Evolutionary conservation across 192 early-diverging fungal genomes (phyloP), one percentile per base, ranked within the genome.

Genomic region (Radiomyces spectabilis): DNA sequence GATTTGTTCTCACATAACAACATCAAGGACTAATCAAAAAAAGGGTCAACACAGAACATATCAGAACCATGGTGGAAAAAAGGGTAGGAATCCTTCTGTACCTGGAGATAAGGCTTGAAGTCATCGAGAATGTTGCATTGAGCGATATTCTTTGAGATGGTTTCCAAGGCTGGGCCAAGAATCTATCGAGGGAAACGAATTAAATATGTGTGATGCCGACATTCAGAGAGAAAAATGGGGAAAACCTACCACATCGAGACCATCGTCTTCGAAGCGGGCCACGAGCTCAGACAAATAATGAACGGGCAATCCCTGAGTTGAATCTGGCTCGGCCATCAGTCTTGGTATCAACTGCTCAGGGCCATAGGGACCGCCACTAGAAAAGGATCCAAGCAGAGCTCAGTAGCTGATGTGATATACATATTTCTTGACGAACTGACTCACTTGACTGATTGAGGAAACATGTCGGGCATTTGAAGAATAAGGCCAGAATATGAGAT

Each of bases 401-500:
- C 33, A 10, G 21, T 16, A 12, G 21, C 9, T 24, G 21, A 29
- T 29, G 4, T 27, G 4, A 48, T 10, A 7, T 8, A 48, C n/a
- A 39, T 52, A 15, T n/a, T 2, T 9, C 25, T 52, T 25, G 7
- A 19, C 16, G 8, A 5, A 30, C 37, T 16, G 3, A 10, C 53
- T 34, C 54, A 86, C 77, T 48, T 73, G 1, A 79, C 59, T 7
- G 69, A 43, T 55, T 91, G 91, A 21, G 93, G 81, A 55, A 94
- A 95, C 82, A 89, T 89, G 21, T 89, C 92, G n/a, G 87, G 86
- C 53, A 91, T 79, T 42, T 88, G 91, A 30, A 97, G 55, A 35
- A 88, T 73, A 26, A 95, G 71, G 4, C 88, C 89, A 43, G 79
- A 77, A 62, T 97, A 98, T 43, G 85, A 92, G 1, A 95, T 73